Evolutionary conservation across 1,284 basidiomycete genomes (phyloP).

Genomic region (Rhodotorula sp.): DNA sequence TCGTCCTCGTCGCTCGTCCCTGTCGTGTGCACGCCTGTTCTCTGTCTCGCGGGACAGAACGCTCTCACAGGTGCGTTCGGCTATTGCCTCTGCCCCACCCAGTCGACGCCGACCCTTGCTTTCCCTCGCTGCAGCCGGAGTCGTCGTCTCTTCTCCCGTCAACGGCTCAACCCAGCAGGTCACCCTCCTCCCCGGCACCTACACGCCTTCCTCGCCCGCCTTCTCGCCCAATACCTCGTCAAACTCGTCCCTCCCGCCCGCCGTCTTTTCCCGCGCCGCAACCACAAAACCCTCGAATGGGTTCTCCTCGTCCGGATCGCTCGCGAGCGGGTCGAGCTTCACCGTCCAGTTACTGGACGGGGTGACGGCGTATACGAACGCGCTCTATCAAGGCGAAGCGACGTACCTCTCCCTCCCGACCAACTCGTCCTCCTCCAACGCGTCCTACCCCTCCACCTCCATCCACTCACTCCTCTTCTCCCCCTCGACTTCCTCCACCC

Average conservation of each 20-base stretch:
- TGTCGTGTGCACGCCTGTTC: constrained; percentile 33
- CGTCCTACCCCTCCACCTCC: too few relatives aligned
- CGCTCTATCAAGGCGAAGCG: constrained; percentile 34
- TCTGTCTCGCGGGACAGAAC: constrained; percentile 29
- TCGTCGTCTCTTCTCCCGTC: constrained; percentile 3
- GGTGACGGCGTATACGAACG: constrained; percentile 28
- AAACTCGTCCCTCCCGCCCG: constrained; percentile 20
- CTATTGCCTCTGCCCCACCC: too few relatives aligned
- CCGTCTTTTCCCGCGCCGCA: background rate
- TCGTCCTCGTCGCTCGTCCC: constrained; percentile 5
- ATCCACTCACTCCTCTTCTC: constrained; percentile 30
- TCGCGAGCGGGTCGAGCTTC: constrained; percentile 15
- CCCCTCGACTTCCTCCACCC: constrained; percentile 20
- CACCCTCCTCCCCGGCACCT: constrained; percentile 42
- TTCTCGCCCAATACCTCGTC: constrained; percentile 21
- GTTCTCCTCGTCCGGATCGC: constrained; percentile 29
- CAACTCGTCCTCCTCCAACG: constrained; percentile 1
- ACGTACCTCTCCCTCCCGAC: constrained; percentile 21
- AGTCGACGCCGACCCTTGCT: background rate
- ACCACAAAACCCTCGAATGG: constrained; percentile 8
- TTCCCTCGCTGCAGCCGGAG: constrained; percentile 13
- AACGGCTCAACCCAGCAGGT: constrained; percentile 18
- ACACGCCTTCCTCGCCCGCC: constrained; percentile 24
- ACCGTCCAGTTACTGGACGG: constrained; percentile 27
- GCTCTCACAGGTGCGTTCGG: constrained; percentile 29